Percentiles rank a stretch among this genome's conserved stretches.
Conservation (phyloP, 805 yeast genomes). For the Metschnikowia cerradonensis region DNA sequence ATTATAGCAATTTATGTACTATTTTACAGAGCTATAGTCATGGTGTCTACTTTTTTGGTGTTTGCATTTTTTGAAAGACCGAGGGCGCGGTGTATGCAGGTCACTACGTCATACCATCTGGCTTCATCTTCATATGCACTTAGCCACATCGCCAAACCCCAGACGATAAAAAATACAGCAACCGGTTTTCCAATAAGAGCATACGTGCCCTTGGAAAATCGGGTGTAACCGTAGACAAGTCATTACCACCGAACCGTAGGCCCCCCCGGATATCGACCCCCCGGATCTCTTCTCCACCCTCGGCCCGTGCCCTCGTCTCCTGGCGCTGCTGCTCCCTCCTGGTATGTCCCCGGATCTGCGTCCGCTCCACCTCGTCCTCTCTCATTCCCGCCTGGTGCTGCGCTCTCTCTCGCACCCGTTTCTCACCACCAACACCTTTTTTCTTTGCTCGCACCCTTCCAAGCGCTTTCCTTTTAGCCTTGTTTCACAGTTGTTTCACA, state of each 20-base stretch:
- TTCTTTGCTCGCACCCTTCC: not conserved
- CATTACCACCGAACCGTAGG: no score
- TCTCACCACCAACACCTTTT: constrained; percentile 1
- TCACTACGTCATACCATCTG: not conserved
- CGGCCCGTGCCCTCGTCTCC: no score
- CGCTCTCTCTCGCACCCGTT: constrained; percentile 1
- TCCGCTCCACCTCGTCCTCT: not conserved
- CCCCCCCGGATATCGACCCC: no score
- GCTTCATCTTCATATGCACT: not conserved
- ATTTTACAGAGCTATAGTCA: no score
- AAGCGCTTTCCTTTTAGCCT: not conserved
- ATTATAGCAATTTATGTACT: no score
- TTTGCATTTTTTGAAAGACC: no score
- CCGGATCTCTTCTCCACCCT: no score
- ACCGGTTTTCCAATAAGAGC: no score
- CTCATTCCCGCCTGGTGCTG: not conserved
- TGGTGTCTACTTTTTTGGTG: no score
- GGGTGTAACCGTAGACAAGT: no score
- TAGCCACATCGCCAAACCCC: not conserved
- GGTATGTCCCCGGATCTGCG: not conserved
- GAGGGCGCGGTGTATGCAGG: not conserved
- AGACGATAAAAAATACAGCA: not conserved
- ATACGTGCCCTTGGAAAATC: no score
- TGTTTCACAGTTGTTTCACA: not conserved
- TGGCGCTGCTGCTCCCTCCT: not conserved